A percentile compares a stretch with the other conserved stretches of the same genome.
Evolutionary conservation across 2,329 filamentous ascomycete genomes (phyloP).

Genomic region (Colletotrichum eremochloae): DNA sequence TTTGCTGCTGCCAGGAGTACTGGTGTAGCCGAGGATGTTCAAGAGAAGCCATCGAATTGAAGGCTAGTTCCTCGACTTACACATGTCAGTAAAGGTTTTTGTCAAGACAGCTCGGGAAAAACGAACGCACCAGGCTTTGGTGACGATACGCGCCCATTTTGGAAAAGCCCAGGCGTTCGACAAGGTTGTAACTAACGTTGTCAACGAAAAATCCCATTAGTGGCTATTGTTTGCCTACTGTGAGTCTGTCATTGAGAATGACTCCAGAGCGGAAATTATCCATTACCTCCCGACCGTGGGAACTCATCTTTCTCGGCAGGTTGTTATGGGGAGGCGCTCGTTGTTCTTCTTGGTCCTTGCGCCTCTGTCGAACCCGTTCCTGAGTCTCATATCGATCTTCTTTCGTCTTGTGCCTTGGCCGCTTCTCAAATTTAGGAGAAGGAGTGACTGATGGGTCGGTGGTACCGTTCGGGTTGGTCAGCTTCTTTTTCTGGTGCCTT

Average conservation of each 20-base stretch:
- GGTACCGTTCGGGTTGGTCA: neutral
- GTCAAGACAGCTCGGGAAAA: neutral
- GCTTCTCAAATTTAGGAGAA: conserved; percentile 59
- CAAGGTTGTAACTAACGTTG: conserved; percentile 52
- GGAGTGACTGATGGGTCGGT: neutral
- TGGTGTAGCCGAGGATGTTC: conserved; percentile 22
- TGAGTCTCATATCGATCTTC: conserved; percentile 67
- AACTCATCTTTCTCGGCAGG: conserved; percentile 45
- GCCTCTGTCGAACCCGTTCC: conserved; percentile 44
- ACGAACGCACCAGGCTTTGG: conserved; percentile 49
- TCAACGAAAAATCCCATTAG: conserved; percentile 19
- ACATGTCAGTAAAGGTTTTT: neutral
- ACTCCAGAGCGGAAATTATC: conserved; percentile 68
- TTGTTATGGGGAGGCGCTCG: conserved; percentile 17
- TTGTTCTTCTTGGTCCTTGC: conserved; percentile 44
- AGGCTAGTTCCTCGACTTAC: conserved; percentile 31
- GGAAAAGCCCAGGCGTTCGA: conserved; percentile 58
- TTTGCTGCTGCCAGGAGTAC: conserved; percentile 32
- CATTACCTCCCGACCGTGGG: conserved; percentile 63
- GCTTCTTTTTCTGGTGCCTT: neutral
- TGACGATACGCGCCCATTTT: conserved; percentile 53
- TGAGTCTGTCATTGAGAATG: conserved; percentile 58
- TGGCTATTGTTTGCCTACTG: conserved; percentile 46
- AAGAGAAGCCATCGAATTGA: conserved; percentile 40
- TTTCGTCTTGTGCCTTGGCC: conserved; percentile 67